Base-by-base conservation (phyloP, 208 protist species). In the Trypanosoma rangeli region DNA sequence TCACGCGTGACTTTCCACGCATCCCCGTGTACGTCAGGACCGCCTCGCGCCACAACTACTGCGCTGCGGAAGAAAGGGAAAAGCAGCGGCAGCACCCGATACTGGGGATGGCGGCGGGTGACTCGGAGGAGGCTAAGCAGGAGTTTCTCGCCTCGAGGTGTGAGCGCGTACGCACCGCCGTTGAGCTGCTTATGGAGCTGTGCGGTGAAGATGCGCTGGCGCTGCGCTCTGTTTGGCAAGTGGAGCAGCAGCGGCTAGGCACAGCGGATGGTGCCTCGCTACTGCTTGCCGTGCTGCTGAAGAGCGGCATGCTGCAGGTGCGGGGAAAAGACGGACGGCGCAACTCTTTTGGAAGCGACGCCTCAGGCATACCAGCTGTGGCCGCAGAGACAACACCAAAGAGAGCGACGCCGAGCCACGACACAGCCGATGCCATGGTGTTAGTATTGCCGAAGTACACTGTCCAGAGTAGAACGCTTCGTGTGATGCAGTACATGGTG, bases 1-100 rank as follows among this genome's bases (percentile, higher is more conserved):
- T 94, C 54, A 76, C 86, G 2, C 84, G 89, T n/a, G 89, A 94
- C 75, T 91, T 94, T 24, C 89, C 89, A 5, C 79, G 89, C 39
- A 90, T 86, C 74, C 61, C 65, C 13, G 78, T 92, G 4, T 84
- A 77, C 63, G 84, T 93, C 7, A 42, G 72, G 39, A 76, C 76
- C 16, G 29, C 29, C 29, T 60, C 28, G 18, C 55, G 60, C 18
- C 61, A 80, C 62, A 80, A 81, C 53, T 78, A 82, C 63, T 48
- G 37, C 13, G 37, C 9, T 39, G 54, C 35, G 24, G 28, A 24
- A 0, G 73, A 16, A 18, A 12, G 7, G 4, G 24, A 54, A 46
- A 12, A 24, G 65, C 18, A 48, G 24, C 22, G 24, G 16, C 24
- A 46, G 42, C 31, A 48, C 5, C 53, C 20, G 29, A 42, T 37